phyloP scores from a whole-genome alignment of 345 rosid genomes.

The Syzygium aqueum region DNA sequence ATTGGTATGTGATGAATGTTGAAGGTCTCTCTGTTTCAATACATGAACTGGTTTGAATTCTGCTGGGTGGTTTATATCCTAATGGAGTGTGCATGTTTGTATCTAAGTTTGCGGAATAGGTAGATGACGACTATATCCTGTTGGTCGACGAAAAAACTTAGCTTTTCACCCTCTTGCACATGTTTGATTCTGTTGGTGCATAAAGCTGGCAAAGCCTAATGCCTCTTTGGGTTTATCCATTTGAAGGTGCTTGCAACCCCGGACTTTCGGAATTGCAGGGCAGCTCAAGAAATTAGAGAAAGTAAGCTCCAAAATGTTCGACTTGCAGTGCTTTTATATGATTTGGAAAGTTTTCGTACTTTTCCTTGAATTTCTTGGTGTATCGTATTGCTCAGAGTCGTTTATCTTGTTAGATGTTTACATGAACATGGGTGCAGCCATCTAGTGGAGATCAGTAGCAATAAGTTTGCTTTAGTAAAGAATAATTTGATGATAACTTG shows the following conservation, averaged over 20 bases:
- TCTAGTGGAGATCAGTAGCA: neutral
- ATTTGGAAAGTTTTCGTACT: neutral
- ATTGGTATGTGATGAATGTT: neutral
- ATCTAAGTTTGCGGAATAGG: neutral
- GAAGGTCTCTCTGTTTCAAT: neutral
- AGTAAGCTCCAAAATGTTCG: conserved; percentile 30
- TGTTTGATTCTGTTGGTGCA: neutral
- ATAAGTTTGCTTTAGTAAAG: neutral
- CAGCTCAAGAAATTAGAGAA: conserved; percentile 55
- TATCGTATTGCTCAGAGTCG: neutral
- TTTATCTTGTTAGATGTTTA: neutral
- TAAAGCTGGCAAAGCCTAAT: neutral
- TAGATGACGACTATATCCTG: neutral
- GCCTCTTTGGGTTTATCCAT: neutral
- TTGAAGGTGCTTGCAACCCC: conserved; percentile 54
- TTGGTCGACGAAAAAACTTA: neutral
- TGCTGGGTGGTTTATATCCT: neutral
- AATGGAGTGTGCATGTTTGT: neutral
- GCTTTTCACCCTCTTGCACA: neutral
- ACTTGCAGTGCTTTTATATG: neutral
- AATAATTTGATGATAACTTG: neutral
- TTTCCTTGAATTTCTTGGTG: neutral
- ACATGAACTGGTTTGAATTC: neutral
- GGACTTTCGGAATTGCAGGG: conserved; percentile 56
- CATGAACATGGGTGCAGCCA: neutral